Conservation (phyloP, 2,329 filamentous ascomycete genomes). For the Fusarium cicatricum region DNA sequence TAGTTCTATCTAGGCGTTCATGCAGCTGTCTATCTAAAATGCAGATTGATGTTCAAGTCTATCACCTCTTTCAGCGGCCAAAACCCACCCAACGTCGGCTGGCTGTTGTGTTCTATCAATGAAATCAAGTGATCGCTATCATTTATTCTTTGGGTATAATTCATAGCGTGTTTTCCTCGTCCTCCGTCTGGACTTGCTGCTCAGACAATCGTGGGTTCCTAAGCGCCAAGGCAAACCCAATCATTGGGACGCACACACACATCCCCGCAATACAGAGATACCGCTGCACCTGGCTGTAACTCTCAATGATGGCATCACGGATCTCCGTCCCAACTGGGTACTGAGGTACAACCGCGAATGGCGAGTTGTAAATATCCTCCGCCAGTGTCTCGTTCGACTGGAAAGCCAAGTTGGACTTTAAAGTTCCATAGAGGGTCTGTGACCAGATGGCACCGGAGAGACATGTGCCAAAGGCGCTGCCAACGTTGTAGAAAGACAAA, state of each 20-base stretch:
- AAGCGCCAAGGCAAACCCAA: slow-evolving; percentile 53
- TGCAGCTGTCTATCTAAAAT: too few relatives aligned
- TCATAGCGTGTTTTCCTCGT: slow-evolving; percentile 9
- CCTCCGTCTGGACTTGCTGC: slow-evolving; percentile 38
- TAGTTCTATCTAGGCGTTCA: too few relatives aligned
- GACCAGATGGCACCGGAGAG: slow-evolving; percentile 54
- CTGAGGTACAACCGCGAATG: slow-evolving; percentile 44
- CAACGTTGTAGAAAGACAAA: slow-evolving; percentile 53
- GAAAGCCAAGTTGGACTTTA: slow-evolving; percentile 47
- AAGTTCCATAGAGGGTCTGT: slow-evolving; percentile 47
- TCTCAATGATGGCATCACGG: slow-evolving; percentile 53
- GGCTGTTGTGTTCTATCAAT: too few relatives aligned
- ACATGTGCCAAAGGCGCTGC: slow-evolving; percentile 52
- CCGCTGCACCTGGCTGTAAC: slow-evolving; percentile 56
- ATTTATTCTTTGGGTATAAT: too few relatives aligned
- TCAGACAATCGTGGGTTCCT: slow-evolving; percentile 56
- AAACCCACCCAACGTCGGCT: too few relatives aligned
- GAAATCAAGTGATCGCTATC: too few relatives aligned
- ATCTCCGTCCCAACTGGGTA: slow-evolving; percentile 55
- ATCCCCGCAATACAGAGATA: slow-evolving; percentile 57
- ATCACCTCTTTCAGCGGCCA: too few relatives aligned
- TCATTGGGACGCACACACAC: slow-evolving; percentile 56
- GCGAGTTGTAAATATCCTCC: slow-evolving; percentile 48
- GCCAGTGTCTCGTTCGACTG: slow-evolving; percentile 48
- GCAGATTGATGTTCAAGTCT: too few relatives aligned